These are phyloP conservation scores for Moniliophthora roreri DNA, from an alignment of 1,284 basidiomycete genomes.

Conservation along the genomic window DNA sequence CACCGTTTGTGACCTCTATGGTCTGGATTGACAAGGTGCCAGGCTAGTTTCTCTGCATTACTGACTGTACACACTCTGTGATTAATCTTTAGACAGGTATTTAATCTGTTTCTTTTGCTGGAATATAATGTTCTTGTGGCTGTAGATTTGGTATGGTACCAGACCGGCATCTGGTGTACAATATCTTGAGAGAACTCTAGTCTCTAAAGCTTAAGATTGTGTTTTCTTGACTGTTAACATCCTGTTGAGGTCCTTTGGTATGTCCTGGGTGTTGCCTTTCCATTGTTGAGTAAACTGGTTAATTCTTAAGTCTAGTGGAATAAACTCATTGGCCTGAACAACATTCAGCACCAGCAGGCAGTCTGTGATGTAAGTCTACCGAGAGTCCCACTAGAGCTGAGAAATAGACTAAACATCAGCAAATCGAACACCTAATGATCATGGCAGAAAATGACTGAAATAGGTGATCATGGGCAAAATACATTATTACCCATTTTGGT, in stretches of 20 bases:
- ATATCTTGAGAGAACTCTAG: neutral
- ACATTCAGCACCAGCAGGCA: neutral
- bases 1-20: no score
- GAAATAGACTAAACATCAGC: no score
- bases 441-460: no score
- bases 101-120: neutral
- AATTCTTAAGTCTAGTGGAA: neutral
- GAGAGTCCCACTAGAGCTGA: no score
- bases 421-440: no score
- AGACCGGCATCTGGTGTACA: neutral
- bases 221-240: neutral
- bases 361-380: neutral
- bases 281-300: neutral
- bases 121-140: neutral
- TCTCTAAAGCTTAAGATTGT: neutral
- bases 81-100: neutral
- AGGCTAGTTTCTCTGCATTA: no score
- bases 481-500: no score
- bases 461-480: no score
- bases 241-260: neutral
- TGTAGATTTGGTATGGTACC: neutral
- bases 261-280: neutral
- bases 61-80: neutral
- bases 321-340: neutral
- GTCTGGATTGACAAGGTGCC: no score